phyloP scores from a whole-genome alignment of 495 filamentous ascomycete species.

The Corynascus novoguineensis region DNA sequence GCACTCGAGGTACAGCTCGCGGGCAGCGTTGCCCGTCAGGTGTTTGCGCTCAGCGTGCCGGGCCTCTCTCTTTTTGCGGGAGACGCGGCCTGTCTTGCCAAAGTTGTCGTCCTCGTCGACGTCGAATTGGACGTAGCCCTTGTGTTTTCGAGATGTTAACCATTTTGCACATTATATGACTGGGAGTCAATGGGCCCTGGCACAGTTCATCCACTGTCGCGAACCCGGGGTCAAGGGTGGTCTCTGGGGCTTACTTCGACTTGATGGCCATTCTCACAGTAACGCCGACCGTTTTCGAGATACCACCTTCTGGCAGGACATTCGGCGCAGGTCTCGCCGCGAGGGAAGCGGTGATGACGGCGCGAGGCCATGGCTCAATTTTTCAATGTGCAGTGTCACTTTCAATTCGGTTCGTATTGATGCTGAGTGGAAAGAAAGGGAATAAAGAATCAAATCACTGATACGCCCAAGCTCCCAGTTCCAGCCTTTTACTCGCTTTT shows the following conservation, averaged over 20 bases:
- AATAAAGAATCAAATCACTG: no score
- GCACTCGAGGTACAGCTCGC: constrained; percentile 73
- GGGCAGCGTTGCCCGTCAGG: constrained; percentile 57
- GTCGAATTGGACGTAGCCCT: constrained; percentile 53
- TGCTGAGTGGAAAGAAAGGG: no score
- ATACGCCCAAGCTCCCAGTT: no score
- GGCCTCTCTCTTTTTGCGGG: constrained; percentile 41
- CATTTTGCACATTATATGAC: no score
- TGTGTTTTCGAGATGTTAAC: background rate
- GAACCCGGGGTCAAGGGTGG: no score
- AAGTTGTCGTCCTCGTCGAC: constrained; percentile 70
- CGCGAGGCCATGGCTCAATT: constrained; percentile 13
- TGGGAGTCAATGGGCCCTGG: no score
- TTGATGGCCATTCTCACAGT: constrained; percentile 51
- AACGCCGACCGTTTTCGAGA: constrained; percentile 44
- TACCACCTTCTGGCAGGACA: constrained; percentile 47
- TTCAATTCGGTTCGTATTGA: background rate
- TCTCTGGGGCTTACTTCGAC: constrained; percentile 35
- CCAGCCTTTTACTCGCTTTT: no score
- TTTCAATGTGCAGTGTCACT: background rate
- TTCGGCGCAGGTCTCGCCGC: constrained; percentile 42
- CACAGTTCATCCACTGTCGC: no score
- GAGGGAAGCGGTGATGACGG: constrained; percentile 29
- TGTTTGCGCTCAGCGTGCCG: constrained; percentile 54
- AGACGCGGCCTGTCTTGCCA: constrained; percentile 52